Percentiles rank a stretch among this genome's conserved stretches.
Evolutionary conservation across 1,284 basidiomycete genomes (phyloP).

Genomic region (Phaffia rhodozyma): DNA sequence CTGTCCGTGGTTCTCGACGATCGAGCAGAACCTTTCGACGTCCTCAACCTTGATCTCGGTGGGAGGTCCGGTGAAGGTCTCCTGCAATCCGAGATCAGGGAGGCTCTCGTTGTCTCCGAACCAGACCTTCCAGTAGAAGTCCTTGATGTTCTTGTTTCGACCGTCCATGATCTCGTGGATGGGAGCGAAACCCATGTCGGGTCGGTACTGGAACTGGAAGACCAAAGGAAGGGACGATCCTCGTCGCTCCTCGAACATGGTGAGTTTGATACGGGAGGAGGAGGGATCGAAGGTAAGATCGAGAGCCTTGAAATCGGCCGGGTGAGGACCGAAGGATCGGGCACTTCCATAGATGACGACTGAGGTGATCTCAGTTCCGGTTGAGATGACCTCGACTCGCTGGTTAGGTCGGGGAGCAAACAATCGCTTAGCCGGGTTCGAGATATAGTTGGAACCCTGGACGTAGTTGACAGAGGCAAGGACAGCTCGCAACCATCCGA

Average conservation of each 20-base stretch:
- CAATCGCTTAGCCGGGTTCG: conserved; percentile 80
- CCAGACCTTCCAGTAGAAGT: conserved; percentile 95
- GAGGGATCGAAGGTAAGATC: conserved; percentile 53
- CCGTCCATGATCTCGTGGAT: conserved; percentile 81
- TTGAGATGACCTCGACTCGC: conserved; percentile 51
- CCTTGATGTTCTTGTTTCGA: conserved; percentile 85
- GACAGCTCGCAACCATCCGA: conserved; percentile 80
- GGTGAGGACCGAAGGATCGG: conserved; percentile 66
- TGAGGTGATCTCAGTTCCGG: conserved; percentile 35
- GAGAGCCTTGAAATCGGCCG: conserved; percentile 67
- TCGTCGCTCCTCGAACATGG: conserved; percentile 71
- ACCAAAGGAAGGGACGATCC: conserved; percentile 65
- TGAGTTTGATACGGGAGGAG: conserved; percentile 54
- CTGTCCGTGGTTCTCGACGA: conserved; percentile 87
- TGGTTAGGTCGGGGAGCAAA: conserved; percentile 72
- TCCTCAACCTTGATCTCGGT: conserved; percentile 61
- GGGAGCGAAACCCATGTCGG: conserved; percentile 77
- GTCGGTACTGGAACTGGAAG: conserved; percentile 76
- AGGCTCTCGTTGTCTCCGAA: conserved; percentile 70
- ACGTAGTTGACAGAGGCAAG: conserved; percentile 70
- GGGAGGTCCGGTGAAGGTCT: conserved; percentile 72
- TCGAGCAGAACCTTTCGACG: conserved; percentile 81
- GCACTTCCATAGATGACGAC: conserved; percentile 61
- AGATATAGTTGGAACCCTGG: conserved; percentile 68
- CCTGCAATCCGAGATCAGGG: conserved; percentile 57